Percentiles rank a stretch among this genome's conserved stretches.
Evolutionary conservation across 495 filamentous ascomycete genomes (phyloP).

Genomic region (Cryomyces minteri): DNA sequence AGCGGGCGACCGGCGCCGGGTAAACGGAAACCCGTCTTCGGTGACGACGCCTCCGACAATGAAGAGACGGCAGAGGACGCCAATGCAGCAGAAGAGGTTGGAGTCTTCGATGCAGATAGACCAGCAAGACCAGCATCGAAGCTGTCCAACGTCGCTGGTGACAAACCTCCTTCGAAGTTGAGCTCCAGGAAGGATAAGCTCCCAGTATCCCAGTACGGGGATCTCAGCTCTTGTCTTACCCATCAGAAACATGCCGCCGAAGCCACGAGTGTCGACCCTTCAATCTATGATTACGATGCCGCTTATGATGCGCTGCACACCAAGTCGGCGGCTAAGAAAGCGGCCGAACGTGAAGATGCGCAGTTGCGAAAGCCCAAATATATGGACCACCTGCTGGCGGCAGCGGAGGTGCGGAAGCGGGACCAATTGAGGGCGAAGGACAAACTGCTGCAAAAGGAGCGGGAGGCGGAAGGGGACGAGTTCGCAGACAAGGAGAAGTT

Average conservation of each 20-base stretch:
- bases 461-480: slow-evolving; percentile 85
- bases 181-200: slow-evolving; percentile 15
- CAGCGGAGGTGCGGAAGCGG: slow-evolving; percentile 73
- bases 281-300: slow-evolving; percentile 60
- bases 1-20: slow-evolving; percentile 12
- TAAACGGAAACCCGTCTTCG: slow-evolving; percentile 32
- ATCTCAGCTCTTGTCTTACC: slow-evolving; percentile 33
- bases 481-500: slow-evolving; percentile 94
- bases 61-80: slow-evolving; percentile 10
- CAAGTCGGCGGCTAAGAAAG: slow-evolving; percentile 13
- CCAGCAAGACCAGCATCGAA: slow-evolving; percentile 5
- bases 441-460: slow-evolving; percentile 66
- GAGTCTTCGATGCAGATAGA: slow-evolving; percentile 15
- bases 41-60: slow-evolving; percentile 29
- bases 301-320: slow-evolving; percentile 41
- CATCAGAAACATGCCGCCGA: slow-evolving; percentile 36
- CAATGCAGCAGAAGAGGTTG: slow-evolving; percentile 11
- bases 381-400: slow-evolving; percentile 61
- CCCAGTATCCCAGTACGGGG: slow-evolving; percentile 27
- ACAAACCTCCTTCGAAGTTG: slow-evolving; percentile 6
- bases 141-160: slow-evolving; percentile 10
- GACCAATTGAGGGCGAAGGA: slow-evolving; percentile 80
- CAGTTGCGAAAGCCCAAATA: slow-evolving; percentile 53
- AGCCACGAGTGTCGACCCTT: slow-evolving; percentile 40
- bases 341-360: slow-evolving; percentile 17